A percentile compares a stretch with the other conserved stretches of the same genome.
phyloP scores from a whole-genome alignment of 148 eudicot species.

The Cornus kousa region DNA sequence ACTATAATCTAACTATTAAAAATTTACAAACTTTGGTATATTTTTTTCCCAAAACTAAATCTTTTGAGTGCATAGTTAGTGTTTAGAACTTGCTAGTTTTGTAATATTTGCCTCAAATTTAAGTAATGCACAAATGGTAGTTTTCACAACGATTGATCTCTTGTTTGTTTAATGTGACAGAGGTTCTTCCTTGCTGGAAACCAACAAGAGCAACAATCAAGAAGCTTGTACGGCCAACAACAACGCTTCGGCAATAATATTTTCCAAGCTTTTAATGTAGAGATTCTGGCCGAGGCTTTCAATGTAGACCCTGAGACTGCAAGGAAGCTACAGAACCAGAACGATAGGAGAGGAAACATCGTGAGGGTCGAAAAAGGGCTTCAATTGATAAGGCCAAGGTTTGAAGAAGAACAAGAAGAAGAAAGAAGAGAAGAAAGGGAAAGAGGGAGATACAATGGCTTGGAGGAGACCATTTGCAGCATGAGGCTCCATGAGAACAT shows the following conservation, averaged over 20 bases:
- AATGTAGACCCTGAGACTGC: constrained; percentile 5
- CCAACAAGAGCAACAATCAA: not conserved
- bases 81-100: too few relatives aligned
- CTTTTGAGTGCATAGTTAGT: too few relatives aligned
- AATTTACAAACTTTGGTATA: too few relatives aligned
- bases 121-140: not conserved
- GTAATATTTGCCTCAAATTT: too few relatives aligned
- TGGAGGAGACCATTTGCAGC: constrained; percentile 32
- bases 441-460: constrained; percentile 7
- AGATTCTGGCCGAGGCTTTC: constrained; percentile 20
- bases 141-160: not conserved
- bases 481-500: constrained; percentile 22
- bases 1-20: too few relatives aligned
- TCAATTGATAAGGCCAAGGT: constrained; percentile 1
- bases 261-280: constrained; percentile 14
- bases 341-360: constrained; percentile 21
- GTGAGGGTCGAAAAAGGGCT: constrained; percentile 22
- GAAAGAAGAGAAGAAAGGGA: not conserved
- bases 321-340: constrained; percentile 8
- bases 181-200: constrained; percentile 39
- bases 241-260: constrained; percentile 17
- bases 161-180: constrained; percentile 11
- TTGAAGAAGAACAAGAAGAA: not conserved
- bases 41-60: too few relatives aligned
- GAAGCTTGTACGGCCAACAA: not conserved